phyloP scores from a whole-genome alignment of 208 protist species.

The Crithidia sp. region DNA sequence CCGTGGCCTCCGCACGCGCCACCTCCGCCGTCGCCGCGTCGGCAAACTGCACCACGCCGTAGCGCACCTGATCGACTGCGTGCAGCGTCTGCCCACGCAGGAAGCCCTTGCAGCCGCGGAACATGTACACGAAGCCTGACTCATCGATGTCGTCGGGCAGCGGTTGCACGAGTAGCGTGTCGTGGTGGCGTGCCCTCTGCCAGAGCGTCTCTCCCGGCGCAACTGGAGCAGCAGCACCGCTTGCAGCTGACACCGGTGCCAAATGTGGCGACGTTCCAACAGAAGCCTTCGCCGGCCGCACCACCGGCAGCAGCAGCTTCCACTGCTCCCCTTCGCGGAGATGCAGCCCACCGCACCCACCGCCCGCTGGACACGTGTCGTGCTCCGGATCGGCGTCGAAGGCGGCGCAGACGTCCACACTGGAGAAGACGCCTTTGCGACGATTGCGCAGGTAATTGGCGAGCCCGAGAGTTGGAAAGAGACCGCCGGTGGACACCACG shows the following conservation, averaged over 20 bases:
- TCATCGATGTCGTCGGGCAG: constrained; percentile 33
- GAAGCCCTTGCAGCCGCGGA: constrained; percentile 31
- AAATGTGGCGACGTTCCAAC: neutral
- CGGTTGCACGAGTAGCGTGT: constrained; percentile 22
- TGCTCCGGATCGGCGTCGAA: constrained; percentile 11
- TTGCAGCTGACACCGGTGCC: neutral
- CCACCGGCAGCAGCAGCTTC: constrained; percentile 29
- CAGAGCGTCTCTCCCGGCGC: constrained; percentile 20
- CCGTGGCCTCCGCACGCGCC: constrained; percentile 26
- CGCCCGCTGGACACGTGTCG: constrained; percentile 26
- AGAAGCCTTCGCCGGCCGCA: constrained; percentile 16
- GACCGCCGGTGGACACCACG: constrained; percentile 29
- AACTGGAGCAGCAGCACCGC: neutral
- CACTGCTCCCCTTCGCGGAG: constrained; percentile 32
- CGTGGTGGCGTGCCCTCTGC: constrained; percentile 17
- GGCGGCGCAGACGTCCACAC: constrained; percentile 22
- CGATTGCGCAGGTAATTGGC: constrained; percentile 26
- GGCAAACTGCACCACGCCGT: constrained; percentile 36
- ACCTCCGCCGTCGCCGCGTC: constrained; percentile 14
- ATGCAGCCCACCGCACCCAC: constrained; percentile 23
- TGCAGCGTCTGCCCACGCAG: constrained; percentile 36
- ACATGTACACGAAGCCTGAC: constrained; percentile 36
- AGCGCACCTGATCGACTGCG: constrained; percentile 23
- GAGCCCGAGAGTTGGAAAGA: constrained; percentile 33
- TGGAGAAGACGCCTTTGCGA: constrained; percentile 19